Evolutionary conservation across 495 filamentous ascomycete genomes (phyloP).

Genomic region (Aspergillus biplanus): DNA sequence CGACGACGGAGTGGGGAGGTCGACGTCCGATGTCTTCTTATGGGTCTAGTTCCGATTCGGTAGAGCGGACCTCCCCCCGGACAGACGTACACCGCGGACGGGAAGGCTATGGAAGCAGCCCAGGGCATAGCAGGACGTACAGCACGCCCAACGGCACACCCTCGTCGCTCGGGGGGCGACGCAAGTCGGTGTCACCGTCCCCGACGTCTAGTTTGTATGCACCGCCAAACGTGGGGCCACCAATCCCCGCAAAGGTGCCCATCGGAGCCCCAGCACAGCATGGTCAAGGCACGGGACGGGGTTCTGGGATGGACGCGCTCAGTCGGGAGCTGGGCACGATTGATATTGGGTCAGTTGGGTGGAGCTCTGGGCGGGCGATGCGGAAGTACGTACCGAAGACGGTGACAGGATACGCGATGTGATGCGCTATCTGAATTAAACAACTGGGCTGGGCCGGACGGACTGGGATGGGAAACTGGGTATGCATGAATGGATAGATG

Average conservation of each 20-base stretch:
- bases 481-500: conserved; percentile 5
- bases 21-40: conserved; percentile 15
- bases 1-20: background rate
- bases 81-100: conserved; percentile 26
- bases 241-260: conserved; percentile 78
- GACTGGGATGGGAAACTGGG: conserved; percentile 7
- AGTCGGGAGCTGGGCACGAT: conserved; percentile 82
- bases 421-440: background rate
- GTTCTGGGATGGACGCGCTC: conserved; percentile 61
- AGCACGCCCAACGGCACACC: conserved; percentile 22
- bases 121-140: conserved; percentile 30
- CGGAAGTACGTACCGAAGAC: conserved; percentile 29
- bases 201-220: conserved; percentile 39
- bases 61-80: background rate
- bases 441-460: background rate
- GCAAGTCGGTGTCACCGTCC: conserved; percentile 36
- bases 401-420: conserved; percentile 38
- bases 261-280: conserved; percentile 43
- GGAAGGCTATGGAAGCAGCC: conserved; percentile 26
- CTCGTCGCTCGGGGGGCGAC: conserved; percentile 15
- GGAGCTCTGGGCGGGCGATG: conserved; percentile 33
- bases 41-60: background rate
- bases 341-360: conserved; percentile 67
- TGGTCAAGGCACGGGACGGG: conserved; percentile 36
- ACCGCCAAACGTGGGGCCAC: conserved; percentile 51